Conservation (phyloP, 192 early-diverging fungal species). For the Coemansia sp. region DNA sequence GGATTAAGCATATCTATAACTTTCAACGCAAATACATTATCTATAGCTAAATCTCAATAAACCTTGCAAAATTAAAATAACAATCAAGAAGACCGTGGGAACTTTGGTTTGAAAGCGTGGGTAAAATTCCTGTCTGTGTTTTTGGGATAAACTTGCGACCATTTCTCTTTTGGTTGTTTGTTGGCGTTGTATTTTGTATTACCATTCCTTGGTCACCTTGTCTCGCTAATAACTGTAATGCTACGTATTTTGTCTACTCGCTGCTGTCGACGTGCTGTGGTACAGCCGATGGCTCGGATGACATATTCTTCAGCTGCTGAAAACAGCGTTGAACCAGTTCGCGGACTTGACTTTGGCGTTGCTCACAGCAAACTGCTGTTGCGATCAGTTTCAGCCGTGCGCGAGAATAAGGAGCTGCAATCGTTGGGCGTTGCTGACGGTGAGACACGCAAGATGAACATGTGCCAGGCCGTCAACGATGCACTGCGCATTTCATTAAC, state of each 20-base stretch:
- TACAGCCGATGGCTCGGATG: neutral
- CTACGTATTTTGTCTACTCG: neutral
- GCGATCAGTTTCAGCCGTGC: conserved; percentile 66
- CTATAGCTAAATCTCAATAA: too few species aligned
- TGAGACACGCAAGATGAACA: conserved; percentile 74
- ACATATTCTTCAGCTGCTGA: conserved; percentile 45
- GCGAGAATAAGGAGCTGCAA: conserved; percentile 67
- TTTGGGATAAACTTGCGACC: neutral
- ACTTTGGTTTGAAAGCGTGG: neutral
- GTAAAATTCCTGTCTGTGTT: neutral
- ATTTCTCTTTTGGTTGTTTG: conserved; percentile 5
- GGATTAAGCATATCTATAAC: too few species aligned
- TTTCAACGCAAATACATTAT: too few species aligned
- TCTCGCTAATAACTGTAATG: neutral
- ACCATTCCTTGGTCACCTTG: neutral
- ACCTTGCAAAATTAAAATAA: neutral
- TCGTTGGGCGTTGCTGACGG: conserved; percentile 58
- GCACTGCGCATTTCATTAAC: conserved; percentile 84
- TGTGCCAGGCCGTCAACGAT: conserved; percentile 93
- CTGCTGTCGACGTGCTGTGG: neutral
- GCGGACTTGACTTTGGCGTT: conserved; percentile 82
- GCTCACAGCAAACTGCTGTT: conserved; percentile 76
- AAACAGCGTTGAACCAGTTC: conserved; percentile 60
- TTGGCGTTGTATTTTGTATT: conserved; percentile 7
- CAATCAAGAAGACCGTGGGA: neutral